These are phyloP conservation scores for Citrullus colocynthis DNA, from an alignment of 306 rosid species.

Conservation along the genomic window DNA sequence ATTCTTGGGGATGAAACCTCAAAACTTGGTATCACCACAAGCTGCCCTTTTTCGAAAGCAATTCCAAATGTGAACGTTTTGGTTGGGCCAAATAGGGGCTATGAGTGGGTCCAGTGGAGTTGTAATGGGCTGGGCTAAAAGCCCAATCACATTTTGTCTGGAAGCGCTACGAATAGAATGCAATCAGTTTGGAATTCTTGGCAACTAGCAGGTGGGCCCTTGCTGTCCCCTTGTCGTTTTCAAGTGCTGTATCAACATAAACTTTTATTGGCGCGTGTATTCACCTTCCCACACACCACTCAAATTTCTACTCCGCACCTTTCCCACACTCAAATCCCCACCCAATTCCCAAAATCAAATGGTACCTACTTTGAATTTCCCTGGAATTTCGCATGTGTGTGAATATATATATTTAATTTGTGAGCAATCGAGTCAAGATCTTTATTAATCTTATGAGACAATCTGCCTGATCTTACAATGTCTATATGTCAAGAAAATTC, in stretches of 20 bases:
- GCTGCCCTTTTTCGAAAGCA: too few relatives aligned
- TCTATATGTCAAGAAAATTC: too few relatives aligned
- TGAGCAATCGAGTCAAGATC: too few relatives aligned
- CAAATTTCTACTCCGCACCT: not conserved
- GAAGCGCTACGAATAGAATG: not conserved
- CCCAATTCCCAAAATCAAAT: not conserved
- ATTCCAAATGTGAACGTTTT: too few relatives aligned
- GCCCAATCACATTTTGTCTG: not conserved
- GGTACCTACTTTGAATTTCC: too few relatives aligned
- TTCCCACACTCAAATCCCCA: not conserved
- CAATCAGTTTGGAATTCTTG: not conserved
- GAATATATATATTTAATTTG: too few relatives aligned
- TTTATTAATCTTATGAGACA: too few relatives aligned
- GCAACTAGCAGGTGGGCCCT: not conserved
- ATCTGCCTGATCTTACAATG: too few relatives aligned
- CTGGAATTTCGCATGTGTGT: too few relatives aligned
- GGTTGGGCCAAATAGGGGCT: not conserved
- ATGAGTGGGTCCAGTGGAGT: not conserved
- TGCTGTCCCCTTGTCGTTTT: not conserved
- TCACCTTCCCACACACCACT: not conserved
- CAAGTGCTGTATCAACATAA: not conserved
- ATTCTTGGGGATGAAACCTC: too few relatives aligned
- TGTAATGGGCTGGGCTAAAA: not conserved
- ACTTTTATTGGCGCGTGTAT: not conserved
- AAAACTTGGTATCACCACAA: too few relatives aligned